Percentiles rank a stretch among this genome's conserved stretches.
Evolutionary conservation across 2,329 filamentous ascomycete species (phyloP).

Genomic region (Aspergillus sp.): DNA sequence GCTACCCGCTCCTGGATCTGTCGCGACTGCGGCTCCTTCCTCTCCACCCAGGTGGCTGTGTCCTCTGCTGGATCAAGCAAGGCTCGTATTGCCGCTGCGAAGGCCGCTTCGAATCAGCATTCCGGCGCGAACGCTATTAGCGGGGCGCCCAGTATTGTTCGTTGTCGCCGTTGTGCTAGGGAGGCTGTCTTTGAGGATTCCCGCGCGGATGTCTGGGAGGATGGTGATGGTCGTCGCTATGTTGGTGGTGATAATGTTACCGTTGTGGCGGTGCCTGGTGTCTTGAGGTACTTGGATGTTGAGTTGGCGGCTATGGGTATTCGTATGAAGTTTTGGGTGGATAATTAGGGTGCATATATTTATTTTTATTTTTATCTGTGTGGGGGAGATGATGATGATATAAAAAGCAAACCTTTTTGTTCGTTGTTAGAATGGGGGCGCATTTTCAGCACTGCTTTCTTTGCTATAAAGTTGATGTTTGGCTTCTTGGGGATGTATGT

Average conservation of each 20-base stretch:
- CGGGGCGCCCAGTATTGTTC: constrained; percentile 62
- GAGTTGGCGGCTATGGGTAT: constrained; percentile 97
- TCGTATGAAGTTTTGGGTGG: constrained; percentile 86
- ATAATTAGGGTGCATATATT: constrained; percentile 35
- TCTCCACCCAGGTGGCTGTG: constrained; percentile 70
- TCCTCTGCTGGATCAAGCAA: constrained; percentile 32
- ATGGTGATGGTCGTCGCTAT: constrained; percentile 81
- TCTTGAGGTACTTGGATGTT: constrained; percentile 89
- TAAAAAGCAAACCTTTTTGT: constrained; percentile 12
- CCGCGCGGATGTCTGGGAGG: constrained; percentile 81
- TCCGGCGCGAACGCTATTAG: constrained; percentile 59
- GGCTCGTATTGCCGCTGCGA: constrained; percentile 33
- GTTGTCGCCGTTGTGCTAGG: constrained; percentile 78
- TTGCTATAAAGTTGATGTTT: background rate
- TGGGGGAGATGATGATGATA: background rate
- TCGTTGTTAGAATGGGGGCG: constrained; percentile 7
- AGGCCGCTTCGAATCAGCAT: constrained; percentile 33
- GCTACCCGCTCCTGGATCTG: constrained; percentile 90
- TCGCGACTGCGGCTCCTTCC: constrained; percentile 82
- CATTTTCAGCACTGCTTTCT: constrained; percentile 1
- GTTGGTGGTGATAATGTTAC: constrained; percentile 89
- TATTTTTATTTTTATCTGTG: background rate
- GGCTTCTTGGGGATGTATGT: constrained; percentile 6
- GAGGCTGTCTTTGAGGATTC: constrained; percentile 62
- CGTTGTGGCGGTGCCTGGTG: constrained; percentile 87